Conservation (phyloP, 352 stramenopile genomes). For the Phytopythium boreale region DNA sequence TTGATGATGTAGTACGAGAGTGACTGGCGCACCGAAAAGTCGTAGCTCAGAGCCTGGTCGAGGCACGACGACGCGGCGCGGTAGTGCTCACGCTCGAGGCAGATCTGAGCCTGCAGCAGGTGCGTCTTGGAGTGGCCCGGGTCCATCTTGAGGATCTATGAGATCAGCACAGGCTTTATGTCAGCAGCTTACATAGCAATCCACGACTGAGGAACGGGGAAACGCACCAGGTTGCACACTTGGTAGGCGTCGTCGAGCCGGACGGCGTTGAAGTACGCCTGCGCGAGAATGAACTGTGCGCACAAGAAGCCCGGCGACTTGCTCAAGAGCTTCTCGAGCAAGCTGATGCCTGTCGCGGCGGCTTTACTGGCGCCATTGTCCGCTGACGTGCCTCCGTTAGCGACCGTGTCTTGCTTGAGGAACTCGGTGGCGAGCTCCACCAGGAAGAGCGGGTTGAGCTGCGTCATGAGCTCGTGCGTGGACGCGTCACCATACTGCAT, state of each 20-base stretch:
- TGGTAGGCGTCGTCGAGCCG: conserved; percentile 80
- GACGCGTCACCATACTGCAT: conserved; percentile 63
- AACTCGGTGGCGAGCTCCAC: conserved; percentile 87
- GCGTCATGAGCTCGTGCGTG: conserved; percentile 70
- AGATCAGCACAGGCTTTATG: background rate
- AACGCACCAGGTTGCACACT: conserved; percentile 44
- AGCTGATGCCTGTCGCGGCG: conserved; percentile 52
- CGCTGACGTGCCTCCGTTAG: conserved; percentile 1
- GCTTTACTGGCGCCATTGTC: conserved; percentile 29
- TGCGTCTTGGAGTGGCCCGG: conserved; percentile 67
- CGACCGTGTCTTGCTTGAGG: conserved; percentile 38
- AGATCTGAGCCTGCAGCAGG: conserved; percentile 81
- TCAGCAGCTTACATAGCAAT: background rate
- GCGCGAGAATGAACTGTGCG: conserved; percentile 79
- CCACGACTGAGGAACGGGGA: background rate
- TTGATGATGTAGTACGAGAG: conserved; percentile 89
- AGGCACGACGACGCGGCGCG: conserved; percentile 65
- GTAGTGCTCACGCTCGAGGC: conserved; percentile 75
- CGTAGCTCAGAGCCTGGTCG: conserved; percentile 86
- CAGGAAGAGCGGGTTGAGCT: conserved; percentile 88
- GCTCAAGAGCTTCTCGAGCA: conserved; percentile 82
- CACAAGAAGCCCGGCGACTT: conserved; percentile 84
- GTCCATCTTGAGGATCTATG: conserved; percentile 79
- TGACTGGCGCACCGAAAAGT: conserved; percentile 86
- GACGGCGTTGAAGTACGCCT: conserved; percentile 71